These are phyloP conservation scores for Arachis monticola DNA, from an alignment of 331 rosid species.

Conservation along the genomic window DNA sequence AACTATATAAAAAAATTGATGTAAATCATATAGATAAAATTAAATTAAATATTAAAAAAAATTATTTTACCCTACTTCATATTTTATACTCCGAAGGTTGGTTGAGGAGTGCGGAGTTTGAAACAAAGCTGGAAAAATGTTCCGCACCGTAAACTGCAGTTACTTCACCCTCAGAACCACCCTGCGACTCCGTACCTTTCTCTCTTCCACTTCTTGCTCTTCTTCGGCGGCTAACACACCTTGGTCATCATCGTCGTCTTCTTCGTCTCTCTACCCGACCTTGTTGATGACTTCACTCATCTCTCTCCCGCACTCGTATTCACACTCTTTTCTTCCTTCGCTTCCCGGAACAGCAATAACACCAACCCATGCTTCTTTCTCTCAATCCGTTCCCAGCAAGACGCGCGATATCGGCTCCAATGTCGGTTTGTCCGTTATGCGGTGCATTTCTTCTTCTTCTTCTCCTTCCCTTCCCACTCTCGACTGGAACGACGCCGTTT, in stretches of 20 bases:
- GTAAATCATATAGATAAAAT: too few relatives aligned
- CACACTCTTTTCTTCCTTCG: constrained; percentile 15
- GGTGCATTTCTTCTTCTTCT: constrained; percentile 57
- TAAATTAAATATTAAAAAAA: too few relatives aligned
- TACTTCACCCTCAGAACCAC: constrained; percentile 41
- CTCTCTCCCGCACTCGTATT: constrained; percentile 3
- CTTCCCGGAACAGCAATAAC: constrained; percentile 5
- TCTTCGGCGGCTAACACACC: neutral
- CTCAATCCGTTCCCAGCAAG: neutral
- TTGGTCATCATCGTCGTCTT: constrained; percentile 37
- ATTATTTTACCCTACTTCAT: too few relatives aligned
- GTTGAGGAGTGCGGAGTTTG: neutral
- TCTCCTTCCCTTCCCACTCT: constrained; percentile 49
- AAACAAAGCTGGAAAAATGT: constrained; percentile 34
- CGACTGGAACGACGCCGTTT: constrained; percentile 78
- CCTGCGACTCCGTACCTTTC: constrained; percentile 39
- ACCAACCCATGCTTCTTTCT: constrained; percentile 38
- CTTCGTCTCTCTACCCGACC: constrained; percentile 7
- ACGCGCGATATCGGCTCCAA: constrained; percentile 17
- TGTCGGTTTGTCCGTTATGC: constrained; percentile 36
- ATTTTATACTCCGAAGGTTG: neutral
- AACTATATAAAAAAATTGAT: too few relatives aligned
- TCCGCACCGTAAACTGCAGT: constrained; percentile 39
- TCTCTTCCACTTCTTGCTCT: constrained; percentile 23
- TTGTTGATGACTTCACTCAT: constrained; percentile 32